These are phyloP conservation scores for Calvatia gigantea DNA, from an alignment of 768 basidiomycete species.

Conservation along the genomic window DNA sequence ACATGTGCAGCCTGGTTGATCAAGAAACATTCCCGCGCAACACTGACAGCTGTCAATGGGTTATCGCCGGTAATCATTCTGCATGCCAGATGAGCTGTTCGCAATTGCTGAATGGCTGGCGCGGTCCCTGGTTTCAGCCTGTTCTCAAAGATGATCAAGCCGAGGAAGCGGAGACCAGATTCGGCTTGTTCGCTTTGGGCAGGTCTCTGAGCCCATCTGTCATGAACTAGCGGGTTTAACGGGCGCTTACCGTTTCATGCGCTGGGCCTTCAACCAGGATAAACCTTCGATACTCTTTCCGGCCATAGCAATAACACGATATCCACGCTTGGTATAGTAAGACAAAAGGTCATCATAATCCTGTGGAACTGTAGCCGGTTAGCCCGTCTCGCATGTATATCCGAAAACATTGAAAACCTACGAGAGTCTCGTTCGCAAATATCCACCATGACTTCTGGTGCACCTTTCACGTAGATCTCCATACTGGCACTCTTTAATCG, in stretches of 20 bases:
- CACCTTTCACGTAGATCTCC: conserved; percentile 99
- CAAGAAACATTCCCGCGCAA: conserved; percentile 89
- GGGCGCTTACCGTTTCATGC: conserved; percentile 77
- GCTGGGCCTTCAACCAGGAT: conserved; percentile 96
- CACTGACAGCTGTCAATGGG: conserved; percentile 92
- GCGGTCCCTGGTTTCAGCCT: conserved; percentile 91
- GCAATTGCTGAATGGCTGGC: conserved; percentile 84
- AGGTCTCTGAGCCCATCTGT: conserved; percentile 8
- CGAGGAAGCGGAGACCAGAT: conserved; percentile 84
- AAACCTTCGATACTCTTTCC: conserved; percentile 93
- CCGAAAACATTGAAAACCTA: conserved; percentile 36
- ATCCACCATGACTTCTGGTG: conserved; percentile 95
- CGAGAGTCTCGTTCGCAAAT: conserved; percentile 93
- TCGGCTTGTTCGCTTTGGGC: conserved; percentile 88
- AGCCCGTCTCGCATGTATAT: background rate
- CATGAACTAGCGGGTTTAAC: background rate
- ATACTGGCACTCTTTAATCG: conserved; percentile 89
- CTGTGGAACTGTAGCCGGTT: conserved; percentile 65
- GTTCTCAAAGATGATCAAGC: conserved; percentile 97
- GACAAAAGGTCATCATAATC: conserved; percentile 96
- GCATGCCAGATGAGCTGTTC: conserved; percentile 87
- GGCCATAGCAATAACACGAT: conserved; percentile 96
- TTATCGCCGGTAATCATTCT: conserved; percentile 99
- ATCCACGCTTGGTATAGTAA: conserved; percentile 95
- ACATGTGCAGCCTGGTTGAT: conserved; percentile 88